Base-by-base conservation (phyloP, 768 basidiomycete genomes). In the Postia placenta region DNA sequence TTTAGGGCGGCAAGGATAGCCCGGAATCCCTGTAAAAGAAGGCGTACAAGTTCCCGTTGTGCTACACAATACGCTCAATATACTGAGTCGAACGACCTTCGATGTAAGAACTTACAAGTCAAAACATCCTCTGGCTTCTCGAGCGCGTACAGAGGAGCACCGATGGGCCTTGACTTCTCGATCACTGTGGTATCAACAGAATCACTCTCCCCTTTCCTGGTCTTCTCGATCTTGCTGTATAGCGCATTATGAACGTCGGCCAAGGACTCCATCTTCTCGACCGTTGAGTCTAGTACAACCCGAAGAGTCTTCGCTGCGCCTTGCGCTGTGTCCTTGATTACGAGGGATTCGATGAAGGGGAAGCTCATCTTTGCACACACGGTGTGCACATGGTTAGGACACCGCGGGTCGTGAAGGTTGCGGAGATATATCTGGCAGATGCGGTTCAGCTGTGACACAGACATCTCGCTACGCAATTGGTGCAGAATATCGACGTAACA, bases 401-500 rank as follows among this genome's bases (percentile, higher is more conserved):
- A 77, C 17, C 87, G 82, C 1, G 89, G 79, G 61, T 96, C 92
- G 68, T 97, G 95, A 43, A 96, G 79, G 60, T 91, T 82, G 42
- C 84, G 81, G 1, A 92, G 88, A 64, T 90, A 96, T 46, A 89
- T 80, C 57, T 87, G 81, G 22, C 92, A 81, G 49, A 95, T 80
- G 15, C 80, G 79, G 3, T 80, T 74, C 17, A 97, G 71, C 59
- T 95, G 93, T 7, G 77, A 65, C 4, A 85, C 73, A 2, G 81
- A 80, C 33, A 98, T 78, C 17, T 97, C 93, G 39, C 72, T 74
- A 44, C 92, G 86, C 49, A 94, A 77, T 60, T 96, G 92, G 61
- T 97, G 93, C 48, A 96, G 84, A 11, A 97, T 76, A 66, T 99
- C 96, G 26, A 92, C 92, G 5, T 95, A 80, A 41, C 90, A 86